These are phyloP conservation scores for Acanthochlamys bracteata DNA, from an alignment of 106 monocot species.

Conservation along the genomic window DNA sequence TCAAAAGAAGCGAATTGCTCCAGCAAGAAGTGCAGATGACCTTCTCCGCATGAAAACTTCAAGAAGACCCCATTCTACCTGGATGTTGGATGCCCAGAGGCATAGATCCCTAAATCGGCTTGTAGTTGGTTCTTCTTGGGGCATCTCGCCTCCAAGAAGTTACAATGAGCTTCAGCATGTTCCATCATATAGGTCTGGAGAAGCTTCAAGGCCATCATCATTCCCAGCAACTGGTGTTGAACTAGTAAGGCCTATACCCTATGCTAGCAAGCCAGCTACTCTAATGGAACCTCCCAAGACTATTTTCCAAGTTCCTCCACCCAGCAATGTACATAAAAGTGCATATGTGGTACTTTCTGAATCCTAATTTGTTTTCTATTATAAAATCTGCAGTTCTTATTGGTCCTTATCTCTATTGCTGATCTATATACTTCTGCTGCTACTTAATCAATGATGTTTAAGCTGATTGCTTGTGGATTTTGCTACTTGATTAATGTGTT, in stretches of 20 bases:
- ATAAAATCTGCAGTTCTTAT: background rate
- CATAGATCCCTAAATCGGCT: conserved; percentile 58
- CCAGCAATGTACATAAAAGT: conserved; percentile 27
- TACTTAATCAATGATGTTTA: too few relatives aligned
- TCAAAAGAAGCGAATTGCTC: conserved; percentile 35
- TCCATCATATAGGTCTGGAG: conserved; percentile 34
- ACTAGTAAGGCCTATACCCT: conserved; percentile 29
- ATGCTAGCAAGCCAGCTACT: conserved; percentile 22
- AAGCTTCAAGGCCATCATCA: conserved; percentile 20
- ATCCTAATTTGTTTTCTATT: background rate
- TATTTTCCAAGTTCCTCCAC: conserved; percentile 23
- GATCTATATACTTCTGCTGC: too few relatives aligned
- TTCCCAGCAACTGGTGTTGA: conserved; percentile 26
- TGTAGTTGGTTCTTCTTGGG: conserved; percentile 30
- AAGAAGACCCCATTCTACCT: conserved; percentile 37
- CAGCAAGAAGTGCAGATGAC: conserved; percentile 68
- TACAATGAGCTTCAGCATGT: conserved; percentile 18
- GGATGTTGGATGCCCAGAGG: conserved; percentile 25
- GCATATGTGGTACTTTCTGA: conserved; percentile 28
- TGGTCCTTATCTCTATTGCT: background rate
- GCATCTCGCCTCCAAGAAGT: conserved; percentile 34
- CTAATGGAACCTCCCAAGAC: conserved; percentile 31
- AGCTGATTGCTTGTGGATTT: too few relatives aligned
- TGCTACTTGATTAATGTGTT: too few relatives aligned
- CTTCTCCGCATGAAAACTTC: conserved; percentile 37